Conservation (phyloP, 2,329 filamentous ascomycete genomes). For the Cadophora sp. region DNA sequence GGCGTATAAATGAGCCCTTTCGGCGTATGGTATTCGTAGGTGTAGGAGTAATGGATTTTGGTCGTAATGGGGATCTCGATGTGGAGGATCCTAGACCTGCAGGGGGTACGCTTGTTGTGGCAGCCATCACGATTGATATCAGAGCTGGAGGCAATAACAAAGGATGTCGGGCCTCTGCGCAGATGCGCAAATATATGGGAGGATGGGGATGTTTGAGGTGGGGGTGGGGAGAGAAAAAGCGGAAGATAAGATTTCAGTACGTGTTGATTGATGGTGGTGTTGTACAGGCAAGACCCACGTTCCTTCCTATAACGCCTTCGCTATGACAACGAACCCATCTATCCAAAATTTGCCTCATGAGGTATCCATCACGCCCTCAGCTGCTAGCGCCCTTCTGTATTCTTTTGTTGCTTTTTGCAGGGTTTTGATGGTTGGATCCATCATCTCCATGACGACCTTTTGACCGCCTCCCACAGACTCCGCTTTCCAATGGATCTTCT, state of each 20-base stretch:
- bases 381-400: slow-evolving; percentile 74
- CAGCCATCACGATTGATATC: slow-evolving; percentile 37
- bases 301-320: slow-evolving; percentile 39
- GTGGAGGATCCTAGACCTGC: slow-evolving; percentile 16
- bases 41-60: slow-evolving; percentile 27
- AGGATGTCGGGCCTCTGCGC: slow-evolving; percentile 19
- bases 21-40: slow-evolving; percentile 41
- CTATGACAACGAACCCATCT: slow-evolving; percentile 33
- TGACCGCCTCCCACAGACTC: slow-evolving; percentile 76
- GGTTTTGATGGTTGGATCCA: slow-evolving; percentile 75
- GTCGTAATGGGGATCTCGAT: slow-evolving; percentile 31
- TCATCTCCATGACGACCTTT: slow-evolving; percentile 76
- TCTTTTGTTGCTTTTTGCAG: slow-evolving; percentile 73
- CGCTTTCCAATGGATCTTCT: slow-evolving; percentile 73
- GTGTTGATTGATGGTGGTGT: slow-evolving; percentile 17
- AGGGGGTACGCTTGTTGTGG: slow-evolving; percentile 25
- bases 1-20: slow-evolving; percentile 41
- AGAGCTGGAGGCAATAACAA: slow-evolving; percentile 24
- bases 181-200: slow-evolving; percentile 18
- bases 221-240: slow-evolving; percentile 6
- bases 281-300: slow-evolving; percentile 22
- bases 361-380: slow-evolving; percentile 54
- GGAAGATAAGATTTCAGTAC: slow-evolving; percentile 10
- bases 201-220: slow-evolving; percentile 14
- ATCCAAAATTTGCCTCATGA: slow-evolving; percentile 20